Percentiles rank a stretch among this genome's conserved stretches.
These are phyloP conservation scores for Ampelomyces quisqualis DNA, from an alignment of 2,329 filamentous ascomycete species.

Conservation along the genomic window DNA sequence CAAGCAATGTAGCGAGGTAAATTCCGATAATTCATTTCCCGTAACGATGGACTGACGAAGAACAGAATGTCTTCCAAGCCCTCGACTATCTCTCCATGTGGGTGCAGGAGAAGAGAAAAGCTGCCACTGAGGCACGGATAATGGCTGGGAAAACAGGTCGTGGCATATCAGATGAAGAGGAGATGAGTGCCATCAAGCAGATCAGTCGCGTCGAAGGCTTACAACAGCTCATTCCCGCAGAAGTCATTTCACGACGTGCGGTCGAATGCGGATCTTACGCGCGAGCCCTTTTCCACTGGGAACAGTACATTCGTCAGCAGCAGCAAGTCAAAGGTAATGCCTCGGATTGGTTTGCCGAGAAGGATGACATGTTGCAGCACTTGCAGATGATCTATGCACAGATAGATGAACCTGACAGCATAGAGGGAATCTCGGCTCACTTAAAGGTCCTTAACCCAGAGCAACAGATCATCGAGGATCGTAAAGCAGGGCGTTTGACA, in stretches of 20 bases:
- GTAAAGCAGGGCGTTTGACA: constrained; percentile 89
- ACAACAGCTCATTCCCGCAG: constrained; percentile 66
- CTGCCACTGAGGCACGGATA: constrained; percentile 42
- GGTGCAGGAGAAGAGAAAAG: constrained; percentile 74
- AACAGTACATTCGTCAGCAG: constrained; percentile 76
- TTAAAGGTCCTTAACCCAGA: constrained; percentile 85
- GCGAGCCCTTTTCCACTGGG: constrained; percentile 88
- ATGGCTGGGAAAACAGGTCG: constrained; percentile 49
- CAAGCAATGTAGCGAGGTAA: constrained; percentile 83
- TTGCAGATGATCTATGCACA: constrained; percentile 94
- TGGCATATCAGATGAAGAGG: constrained; percentile 51
- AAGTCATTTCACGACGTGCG: constrained; percentile 76
- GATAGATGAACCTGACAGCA: constrained; percentile 95
- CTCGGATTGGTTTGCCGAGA: constrained; percentile 53
- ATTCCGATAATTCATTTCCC: constrained; percentile 19
- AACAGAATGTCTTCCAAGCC: constrained; percentile 79
- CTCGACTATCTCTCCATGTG: constrained; percentile 91
- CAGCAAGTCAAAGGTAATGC: constrained; percentile 46
- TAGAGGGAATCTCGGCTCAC: constrained; percentile 90
- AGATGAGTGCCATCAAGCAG: constrained; percentile 54
- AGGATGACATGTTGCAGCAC: constrained; percentile 68
- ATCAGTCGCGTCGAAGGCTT: constrained; percentile 70
- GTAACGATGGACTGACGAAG: constrained; percentile 18
- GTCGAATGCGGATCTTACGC: constrained; percentile 94
- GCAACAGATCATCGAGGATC: constrained; percentile 88